Conservation (phyloP, 441 rosid genomes). For the Pelargonium citronellum region DNA sequence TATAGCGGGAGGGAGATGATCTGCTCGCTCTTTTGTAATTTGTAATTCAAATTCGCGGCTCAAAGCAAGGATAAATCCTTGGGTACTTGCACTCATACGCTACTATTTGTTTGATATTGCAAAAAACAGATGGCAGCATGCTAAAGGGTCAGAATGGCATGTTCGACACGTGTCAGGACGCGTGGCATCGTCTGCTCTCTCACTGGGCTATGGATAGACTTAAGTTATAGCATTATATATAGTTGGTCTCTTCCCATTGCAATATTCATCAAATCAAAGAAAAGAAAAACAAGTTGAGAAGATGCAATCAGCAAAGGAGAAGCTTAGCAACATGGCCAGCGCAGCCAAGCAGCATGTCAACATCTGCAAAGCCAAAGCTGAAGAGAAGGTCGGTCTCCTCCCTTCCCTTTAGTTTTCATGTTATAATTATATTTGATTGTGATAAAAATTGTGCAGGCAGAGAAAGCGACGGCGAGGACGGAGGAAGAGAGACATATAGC, state of each 20-base stretch:
- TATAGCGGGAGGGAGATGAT: no score
- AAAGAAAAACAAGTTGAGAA: neutral
- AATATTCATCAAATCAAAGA: neutral
- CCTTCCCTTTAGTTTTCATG: no score
- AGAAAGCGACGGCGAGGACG: constrained; percentile 38
- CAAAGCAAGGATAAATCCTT: no score
- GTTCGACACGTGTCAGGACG: constrained; percentile 8
- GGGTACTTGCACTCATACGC: neutral
- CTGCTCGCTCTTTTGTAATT: neutral
- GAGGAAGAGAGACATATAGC: constrained; percentile 53
- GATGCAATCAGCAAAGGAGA: neutral
- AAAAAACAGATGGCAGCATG: no score
- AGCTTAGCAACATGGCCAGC: neutral
- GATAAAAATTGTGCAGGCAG: neutral
- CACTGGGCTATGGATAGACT: neutral
- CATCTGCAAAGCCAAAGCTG: constrained; percentile 12
- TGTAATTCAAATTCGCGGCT: no score
- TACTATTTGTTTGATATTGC: neutral
- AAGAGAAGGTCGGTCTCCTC: constrained; percentile 14
- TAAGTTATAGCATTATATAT: neutral
- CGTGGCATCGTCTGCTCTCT: neutral
- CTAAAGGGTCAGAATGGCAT: constrained; percentile 11
- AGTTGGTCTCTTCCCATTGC: neutral
- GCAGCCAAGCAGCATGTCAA: constrained; percentile 41
- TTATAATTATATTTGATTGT: no score